phyloP scores from a whole-genome alignment of 2,329 filamentous ascomycete genomes.

The Dothistroma septosporum region DNA sequence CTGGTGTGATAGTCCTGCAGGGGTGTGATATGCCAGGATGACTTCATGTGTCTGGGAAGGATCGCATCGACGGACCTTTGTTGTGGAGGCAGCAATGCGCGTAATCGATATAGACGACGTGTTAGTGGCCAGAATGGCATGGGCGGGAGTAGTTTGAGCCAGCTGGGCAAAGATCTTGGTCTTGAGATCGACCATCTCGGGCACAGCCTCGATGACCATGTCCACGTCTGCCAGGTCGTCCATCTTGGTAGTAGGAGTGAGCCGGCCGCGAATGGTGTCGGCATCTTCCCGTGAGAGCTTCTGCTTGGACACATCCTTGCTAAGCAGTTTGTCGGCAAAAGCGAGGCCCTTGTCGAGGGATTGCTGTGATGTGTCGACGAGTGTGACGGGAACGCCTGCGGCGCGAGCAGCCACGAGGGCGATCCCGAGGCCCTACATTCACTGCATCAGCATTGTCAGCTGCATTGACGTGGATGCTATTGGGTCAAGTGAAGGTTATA shows the following conservation, averaged over 20 bases:
- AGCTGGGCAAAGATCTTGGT: slow-evolving; percentile 79
- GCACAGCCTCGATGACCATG: slow-evolving; percentile 96
- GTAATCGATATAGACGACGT: slow-evolving; percentile 99
- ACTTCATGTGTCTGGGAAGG: slow-evolving; percentile 2
- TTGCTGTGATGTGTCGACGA: slow-evolving; percentile 79
- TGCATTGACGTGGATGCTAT: slow-evolving; percentile 12
- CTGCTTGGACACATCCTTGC: slow-evolving; percentile 86
- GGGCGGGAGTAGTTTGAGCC: slow-evolving; percentile 72
- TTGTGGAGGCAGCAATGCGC: slow-evolving; percentile 78
- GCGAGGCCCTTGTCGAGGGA: slow-evolving; percentile 84
- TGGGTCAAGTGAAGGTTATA: slow-evolving; percentile 9
- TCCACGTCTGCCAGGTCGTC: slow-evolving; percentile 78
- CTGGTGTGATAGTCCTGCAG: neutral
- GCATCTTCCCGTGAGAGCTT: slow-evolving; percentile 79
- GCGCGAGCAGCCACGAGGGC: slow-evolving; percentile 86
- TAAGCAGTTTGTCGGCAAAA: slow-evolving; percentile 90
- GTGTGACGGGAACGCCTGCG: slow-evolving; percentile 75
- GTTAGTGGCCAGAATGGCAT: slow-evolving; percentile 92
- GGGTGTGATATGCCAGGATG: neutral
- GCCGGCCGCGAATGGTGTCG: slow-evolving; percentile 63
- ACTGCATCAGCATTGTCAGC: slow-evolving; percentile 17
- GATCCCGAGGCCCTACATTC: slow-evolving; percentile 78
- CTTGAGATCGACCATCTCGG: slow-evolving; percentile 76
- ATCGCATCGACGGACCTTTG: slow-evolving; percentile 44
- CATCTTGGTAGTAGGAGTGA: slow-evolving; percentile 68